phyloP scores from a whole-genome alignment of 2,329 filamentous ascomycete genomes.

The Aphanoascus verrucosus region DNA sequence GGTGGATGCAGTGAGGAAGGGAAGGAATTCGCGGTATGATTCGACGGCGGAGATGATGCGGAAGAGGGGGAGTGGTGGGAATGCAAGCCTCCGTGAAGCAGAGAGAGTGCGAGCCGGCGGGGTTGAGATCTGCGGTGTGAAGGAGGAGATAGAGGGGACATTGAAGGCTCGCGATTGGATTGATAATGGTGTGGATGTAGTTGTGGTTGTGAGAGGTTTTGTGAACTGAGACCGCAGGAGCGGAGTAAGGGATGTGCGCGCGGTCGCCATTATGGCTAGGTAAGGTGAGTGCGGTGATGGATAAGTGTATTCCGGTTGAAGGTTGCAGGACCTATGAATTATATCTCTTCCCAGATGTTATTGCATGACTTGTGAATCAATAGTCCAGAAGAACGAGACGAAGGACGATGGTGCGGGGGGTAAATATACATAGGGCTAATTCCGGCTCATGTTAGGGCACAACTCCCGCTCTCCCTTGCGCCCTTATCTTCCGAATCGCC shows the following conservation, averaged over 20 bases:
- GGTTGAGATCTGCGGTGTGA: slow-evolving; percentile 13
- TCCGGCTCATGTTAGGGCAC: neutral
- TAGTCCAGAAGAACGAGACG: neutral
- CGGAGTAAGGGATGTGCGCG: neutral
- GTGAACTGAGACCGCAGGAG: neutral
- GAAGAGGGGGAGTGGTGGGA: slow-evolving; percentile 62
- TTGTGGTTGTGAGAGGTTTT: slow-evolving; percentile 4
- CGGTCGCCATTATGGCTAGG: neutral
- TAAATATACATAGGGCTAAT: no score
- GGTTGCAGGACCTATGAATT: no score
- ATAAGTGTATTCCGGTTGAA: neutral
- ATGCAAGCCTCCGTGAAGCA: slow-evolving; percentile 66
- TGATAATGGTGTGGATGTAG: neutral
- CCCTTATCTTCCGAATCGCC: slow-evolving; percentile 3
- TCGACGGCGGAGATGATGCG: slow-evolving; percentile 78
- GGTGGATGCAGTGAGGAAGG: slow-evolving; percentile 68
- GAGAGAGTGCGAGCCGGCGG: slow-evolving; percentile 54
- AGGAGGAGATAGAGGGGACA: slow-evolving; percentile 15
- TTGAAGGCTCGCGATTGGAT: slow-evolving; percentile 13
- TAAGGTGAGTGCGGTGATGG: neutral
- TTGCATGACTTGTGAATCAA: neutral
- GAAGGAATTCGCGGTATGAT: slow-evolving; percentile 77
- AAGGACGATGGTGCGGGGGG: neutral
- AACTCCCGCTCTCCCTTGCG: neutral
- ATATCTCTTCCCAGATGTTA: neutral